Evolutionary conservation across 495 filamentous ascomycete genomes (phyloP).

Genomic region (Annulohypoxylon stygium): DNA sequence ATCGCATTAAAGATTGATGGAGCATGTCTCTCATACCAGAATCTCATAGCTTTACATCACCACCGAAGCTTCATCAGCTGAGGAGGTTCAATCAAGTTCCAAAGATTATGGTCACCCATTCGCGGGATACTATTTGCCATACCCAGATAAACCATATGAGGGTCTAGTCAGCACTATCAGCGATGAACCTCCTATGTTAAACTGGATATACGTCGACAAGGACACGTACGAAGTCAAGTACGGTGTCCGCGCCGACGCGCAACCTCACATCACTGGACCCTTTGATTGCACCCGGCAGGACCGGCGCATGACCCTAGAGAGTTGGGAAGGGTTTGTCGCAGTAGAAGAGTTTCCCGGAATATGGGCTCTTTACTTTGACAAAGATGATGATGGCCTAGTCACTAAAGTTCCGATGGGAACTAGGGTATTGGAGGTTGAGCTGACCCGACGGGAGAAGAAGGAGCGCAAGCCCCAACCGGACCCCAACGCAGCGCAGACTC

Average conservation of each 20-base stretch:
- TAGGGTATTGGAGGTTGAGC: slow-evolving; percentile 54
- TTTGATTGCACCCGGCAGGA: slow-evolving; percentile 70
- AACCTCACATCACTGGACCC: slow-evolving; percentile 66
- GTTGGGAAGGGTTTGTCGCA: slow-evolving; percentile 61
- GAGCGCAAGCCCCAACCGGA: slow-evolving; percentile 51
- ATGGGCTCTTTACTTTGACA: slow-evolving; percentile 63
- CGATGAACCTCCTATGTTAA: slow-evolving; percentile 71
- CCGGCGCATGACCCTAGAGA: slow-evolving; percentile 66
- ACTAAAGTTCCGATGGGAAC: slow-evolving; percentile 53
- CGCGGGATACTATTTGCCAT: slow-evolving; percentile 70
- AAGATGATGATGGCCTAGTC: slow-evolving; percentile 58
- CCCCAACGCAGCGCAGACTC: slow-evolving; percentile 42
- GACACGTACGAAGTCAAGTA: slow-evolving; percentile 69
- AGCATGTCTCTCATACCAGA: slow-evolving; percentile 23
- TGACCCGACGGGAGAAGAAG: slow-evolving; percentile 57
- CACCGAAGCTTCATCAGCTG: slow-evolving; percentile 46
- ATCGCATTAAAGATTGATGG: background rate
- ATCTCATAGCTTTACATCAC: slow-evolving; percentile 48
- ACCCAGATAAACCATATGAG: slow-evolving; percentile 66
- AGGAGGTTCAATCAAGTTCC: slow-evolving; percentile 30
- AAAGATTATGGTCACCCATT: slow-evolving; percentile 58
- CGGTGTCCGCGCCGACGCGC: slow-evolving; percentile 62
- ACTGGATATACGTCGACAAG: slow-evolving; percentile 74
- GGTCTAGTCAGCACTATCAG: slow-evolving; percentile 71
- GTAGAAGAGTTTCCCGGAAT: slow-evolving; percentile 54